Percentiles rank a stretch among this genome's conserved stretches.
phyloP scores from a whole-genome alignment of 148 eudicot species.

The Rhododendron griersonianum region DNA sequence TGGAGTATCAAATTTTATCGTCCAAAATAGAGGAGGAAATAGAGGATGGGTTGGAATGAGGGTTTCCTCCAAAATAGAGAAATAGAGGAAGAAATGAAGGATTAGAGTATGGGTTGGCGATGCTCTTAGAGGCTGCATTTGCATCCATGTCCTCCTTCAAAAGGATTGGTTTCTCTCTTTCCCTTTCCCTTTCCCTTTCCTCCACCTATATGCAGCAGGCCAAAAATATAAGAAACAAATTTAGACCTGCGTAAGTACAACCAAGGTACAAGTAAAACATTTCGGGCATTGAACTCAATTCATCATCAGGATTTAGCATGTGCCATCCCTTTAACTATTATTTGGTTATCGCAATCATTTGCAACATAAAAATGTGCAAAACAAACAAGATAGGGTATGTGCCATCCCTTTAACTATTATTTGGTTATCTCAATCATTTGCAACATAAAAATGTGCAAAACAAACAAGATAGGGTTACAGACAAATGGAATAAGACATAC shows the following conservation, averaged over 20 bases:
- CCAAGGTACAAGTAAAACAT: neutral
- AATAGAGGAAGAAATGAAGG: too few relatives aligned
- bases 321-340: neutral
- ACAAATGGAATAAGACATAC: constrained; percentile 28
- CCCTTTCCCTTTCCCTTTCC: constrained; percentile 73
- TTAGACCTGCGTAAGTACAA: neutral
- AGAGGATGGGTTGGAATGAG: too few relatives aligned
- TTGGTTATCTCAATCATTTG: neutral
- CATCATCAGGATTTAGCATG: neutral
- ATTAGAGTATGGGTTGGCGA: too few relatives aligned
- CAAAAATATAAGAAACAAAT: neutral
- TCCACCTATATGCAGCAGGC: constrained; percentile 47
- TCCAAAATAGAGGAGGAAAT: too few relatives aligned
- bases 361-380: too few relatives aligned
- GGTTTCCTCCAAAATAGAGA: too few relatives aligned
- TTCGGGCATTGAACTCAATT: neutral
- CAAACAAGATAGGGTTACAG: neutral
- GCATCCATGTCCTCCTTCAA: constrained; percentile 74
- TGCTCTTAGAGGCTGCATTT: constrained; percentile 51
- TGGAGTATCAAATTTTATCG: too few relatives aligned
- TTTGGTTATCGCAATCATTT: too few relatives aligned
- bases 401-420: too few relatives aligned
- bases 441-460: neutral
- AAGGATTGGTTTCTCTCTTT: constrained; percentile 46
- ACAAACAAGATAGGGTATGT: too few relatives aligned